phyloP scores from a whole-genome alignment of 2,329 filamentous ascomycete species.

The Scedosporium dehoogii region DNA sequence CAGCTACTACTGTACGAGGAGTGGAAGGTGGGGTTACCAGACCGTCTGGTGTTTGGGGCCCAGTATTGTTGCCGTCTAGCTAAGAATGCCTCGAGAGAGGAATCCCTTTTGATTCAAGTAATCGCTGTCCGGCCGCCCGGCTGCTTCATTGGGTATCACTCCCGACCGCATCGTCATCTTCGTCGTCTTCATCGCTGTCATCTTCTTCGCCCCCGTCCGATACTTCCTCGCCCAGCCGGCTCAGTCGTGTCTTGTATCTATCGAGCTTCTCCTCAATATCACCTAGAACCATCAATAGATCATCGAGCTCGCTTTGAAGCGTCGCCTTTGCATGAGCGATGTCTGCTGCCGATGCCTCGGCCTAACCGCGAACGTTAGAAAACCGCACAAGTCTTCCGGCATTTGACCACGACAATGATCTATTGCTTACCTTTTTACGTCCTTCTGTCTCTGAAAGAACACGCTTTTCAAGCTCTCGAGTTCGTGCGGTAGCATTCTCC shows the following conservation, averaged over 20 bases:
- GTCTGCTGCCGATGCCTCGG: conserved; percentile 2
- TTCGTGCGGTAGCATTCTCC: neutral
- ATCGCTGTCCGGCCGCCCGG: conserved; percentile 18
- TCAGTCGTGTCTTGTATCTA: conserved; percentile 63
- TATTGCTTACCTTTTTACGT: conserved; percentile 26
- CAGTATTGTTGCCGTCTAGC: neutral
- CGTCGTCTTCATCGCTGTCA: conserved; percentile 45
- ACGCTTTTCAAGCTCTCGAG: conserved; percentile 25
- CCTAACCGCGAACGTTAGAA: neutral
- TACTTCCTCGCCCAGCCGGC: conserved; percentile 57
- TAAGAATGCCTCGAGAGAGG: neutral
- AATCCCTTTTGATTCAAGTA: neutral
- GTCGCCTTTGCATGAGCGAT: conserved; percentile 47
- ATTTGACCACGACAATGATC: conserved; percentile 17
- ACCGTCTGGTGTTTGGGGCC: no score
- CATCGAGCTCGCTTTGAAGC: conserved; percentile 67
- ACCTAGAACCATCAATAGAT: conserved; percentile 70
- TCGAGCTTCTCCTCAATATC: conserved; percentile 70
- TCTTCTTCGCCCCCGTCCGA: conserved; percentile 68
- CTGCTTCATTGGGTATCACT: conserved; percentile 17
- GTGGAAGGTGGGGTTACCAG: no score
- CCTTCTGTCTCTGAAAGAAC: conserved; percentile 39
- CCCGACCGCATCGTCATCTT: conserved; percentile 26
- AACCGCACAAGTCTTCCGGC: neutral
- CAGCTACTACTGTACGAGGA: no score